Conservation (phyloP, 352 stramenopile genomes). For the Globisporangium takayamanum region DNA sequence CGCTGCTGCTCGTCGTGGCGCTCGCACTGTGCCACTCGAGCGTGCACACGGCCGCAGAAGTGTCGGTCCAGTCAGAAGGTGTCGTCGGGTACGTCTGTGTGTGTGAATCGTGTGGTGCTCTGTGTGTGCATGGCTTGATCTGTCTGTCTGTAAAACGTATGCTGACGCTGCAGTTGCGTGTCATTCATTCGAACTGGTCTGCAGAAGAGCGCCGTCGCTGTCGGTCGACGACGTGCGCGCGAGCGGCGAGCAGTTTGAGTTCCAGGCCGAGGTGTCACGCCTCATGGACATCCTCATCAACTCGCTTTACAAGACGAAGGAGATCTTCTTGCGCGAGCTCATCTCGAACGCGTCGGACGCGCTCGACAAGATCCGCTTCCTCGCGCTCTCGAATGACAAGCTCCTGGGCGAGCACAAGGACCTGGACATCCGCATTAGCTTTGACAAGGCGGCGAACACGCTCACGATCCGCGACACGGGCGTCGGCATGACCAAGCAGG, state of each 20-base stretch:
- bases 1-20: conserved; percentile 33
- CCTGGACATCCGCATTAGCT: conserved; percentile 96
- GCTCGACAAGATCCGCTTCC: conserved; percentile 99
- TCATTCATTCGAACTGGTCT: conserved; percentile 7
- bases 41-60: conserved; percentile 21
- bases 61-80: conserved; percentile 30
- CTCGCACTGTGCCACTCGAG: conserved; percentile 26
- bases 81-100: conserved; percentile 30
- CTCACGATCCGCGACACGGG: conserved; percentile 98
- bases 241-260: conserved; percentile 84
- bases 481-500: conserved; percentile 98
- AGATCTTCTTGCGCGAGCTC: conserved; percentile 80
- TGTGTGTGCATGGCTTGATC: neutral
- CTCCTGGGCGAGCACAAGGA: conserved; percentile 88
- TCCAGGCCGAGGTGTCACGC: conserved; percentile 96
- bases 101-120: neutral
- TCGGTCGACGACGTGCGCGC: conserved; percentile 32
- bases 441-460: conserved; percentile 93
- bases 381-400: conserved; percentile 90
- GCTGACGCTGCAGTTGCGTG: conserved; percentile 11
- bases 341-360: conserved; percentile 98
- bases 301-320: conserved; percentile 18
- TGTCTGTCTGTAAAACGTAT: neutral
- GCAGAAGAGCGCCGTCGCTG: conserved; percentile 27
- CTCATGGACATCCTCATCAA: conserved; percentile 90